phyloP scores from a whole-genome alignment of 768 basidiomycete genomes.

The Tremella yokohamensis region DNA sequence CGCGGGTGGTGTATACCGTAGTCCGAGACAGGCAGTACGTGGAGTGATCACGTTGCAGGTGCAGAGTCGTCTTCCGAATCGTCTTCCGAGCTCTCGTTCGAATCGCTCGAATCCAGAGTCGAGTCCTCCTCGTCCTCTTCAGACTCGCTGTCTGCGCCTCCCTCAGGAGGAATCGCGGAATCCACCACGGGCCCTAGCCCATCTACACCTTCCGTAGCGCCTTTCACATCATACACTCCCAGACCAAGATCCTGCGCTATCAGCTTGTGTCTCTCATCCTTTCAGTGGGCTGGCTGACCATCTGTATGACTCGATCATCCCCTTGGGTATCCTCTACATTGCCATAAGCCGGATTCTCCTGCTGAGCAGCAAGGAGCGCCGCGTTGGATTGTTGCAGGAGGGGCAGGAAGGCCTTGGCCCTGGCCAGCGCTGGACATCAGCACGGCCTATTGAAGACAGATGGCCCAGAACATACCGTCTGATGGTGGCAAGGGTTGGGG shows the following conservation, averaged over 20 bases:
- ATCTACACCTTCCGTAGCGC: background rate
- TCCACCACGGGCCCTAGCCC: conserved; percentile 29
- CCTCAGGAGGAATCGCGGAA: conserved; percentile 1
- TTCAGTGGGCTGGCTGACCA: conserved; percentile 23
- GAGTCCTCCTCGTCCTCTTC: background rate
- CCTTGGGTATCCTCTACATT: conserved; percentile 37
- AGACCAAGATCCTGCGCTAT: conserved; percentile 33
- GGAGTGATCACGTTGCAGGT: too few relatives aligned
- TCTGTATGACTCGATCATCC: conserved; percentile 29
- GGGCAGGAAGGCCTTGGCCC: conserved; percentile 35
- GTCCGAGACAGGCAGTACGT: too few relatives aligned
- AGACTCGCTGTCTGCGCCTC: background rate
- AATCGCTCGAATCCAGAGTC: too few relatives aligned
- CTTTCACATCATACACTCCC: conserved; percentile 32
- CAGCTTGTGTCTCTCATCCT: background rate
- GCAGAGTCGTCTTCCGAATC: too few relatives aligned
- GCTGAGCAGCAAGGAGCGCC: conserved; percentile 19
- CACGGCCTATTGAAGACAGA: background rate
- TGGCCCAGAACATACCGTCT: too few relatives aligned
- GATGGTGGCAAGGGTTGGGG: too few relatives aligned
- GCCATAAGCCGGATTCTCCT: conserved; percentile 26
- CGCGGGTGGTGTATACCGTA: too few relatives aligned
- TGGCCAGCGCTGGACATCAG: conserved; percentile 22
- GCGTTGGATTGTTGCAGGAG: conserved; percentile 28
- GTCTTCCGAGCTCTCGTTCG: too few relatives aligned